Conservation (phyloP, 106 monocot species). For the Phalaenopsis equestris region DNA sequence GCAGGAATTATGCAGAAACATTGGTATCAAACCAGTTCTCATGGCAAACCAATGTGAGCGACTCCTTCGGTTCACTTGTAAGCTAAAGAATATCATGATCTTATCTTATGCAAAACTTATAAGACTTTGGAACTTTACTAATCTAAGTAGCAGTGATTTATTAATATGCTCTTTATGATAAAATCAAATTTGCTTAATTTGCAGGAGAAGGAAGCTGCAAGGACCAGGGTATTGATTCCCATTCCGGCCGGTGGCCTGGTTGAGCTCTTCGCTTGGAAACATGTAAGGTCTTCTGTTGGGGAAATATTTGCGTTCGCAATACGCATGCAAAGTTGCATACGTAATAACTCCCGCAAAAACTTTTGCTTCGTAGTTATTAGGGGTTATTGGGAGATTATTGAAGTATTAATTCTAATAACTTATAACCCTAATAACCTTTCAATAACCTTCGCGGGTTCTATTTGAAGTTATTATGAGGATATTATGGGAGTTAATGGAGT, state of each 20-base stretch:
- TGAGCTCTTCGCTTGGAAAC: slow-evolving; percentile 51
- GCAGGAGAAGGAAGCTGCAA: slow-evolving; percentile 32
- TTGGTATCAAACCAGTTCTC: slow-evolving; percentile 58
- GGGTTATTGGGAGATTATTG: too few relatives aligned
- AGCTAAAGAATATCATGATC: neutral
- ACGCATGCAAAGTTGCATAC: too few relatives aligned
- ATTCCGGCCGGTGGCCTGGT: slow-evolving; percentile 37
- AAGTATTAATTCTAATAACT: too few relatives aligned
- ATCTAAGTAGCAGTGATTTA: neutral
- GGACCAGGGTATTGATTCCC: slow-evolving; percentile 59
- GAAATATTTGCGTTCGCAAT: too few relatives aligned
- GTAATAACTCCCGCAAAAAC: too few relatives aligned
- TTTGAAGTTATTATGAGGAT: too few relatives aligned
- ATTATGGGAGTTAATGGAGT: too few relatives aligned
- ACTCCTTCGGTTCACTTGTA: slow-evolving; percentile 13
- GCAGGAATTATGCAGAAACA: slow-evolving; percentile 52
- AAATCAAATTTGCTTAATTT: neutral
- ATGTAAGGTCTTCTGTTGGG: slow-evolving; percentile 15
- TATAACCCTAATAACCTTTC: too few relatives aligned
- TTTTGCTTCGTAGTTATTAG: too few relatives aligned
- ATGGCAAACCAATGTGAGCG: slow-evolving; percentile 32
- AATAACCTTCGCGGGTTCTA: too few relatives aligned
- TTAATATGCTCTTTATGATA: neutral
- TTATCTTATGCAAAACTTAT: neutral
- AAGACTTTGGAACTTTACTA: neutral